Percentiles rank a stretch among this genome's conserved stretches.
phyloP scores from a whole-genome alignment of 345 rosid species.

The Hypericum androsaemum region DNA sequence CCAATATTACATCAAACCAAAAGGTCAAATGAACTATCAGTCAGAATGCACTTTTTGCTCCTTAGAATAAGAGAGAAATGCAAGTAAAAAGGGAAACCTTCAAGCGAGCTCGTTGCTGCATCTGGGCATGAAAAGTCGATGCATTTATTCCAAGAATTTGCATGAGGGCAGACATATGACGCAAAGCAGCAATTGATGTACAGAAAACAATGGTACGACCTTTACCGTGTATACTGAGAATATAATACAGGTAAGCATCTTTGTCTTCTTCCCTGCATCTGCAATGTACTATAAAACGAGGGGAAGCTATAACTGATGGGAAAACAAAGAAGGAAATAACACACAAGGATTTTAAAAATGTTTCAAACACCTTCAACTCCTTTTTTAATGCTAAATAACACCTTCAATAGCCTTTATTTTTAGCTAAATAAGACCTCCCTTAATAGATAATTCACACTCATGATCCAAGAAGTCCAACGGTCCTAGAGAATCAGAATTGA shows the following conservation, averaged over 20 bases:
- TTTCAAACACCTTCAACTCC: no score
- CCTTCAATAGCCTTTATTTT: no score
- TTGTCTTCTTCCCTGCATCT: conserved; percentile 91
- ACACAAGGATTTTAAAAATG: no score
- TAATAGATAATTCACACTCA: no score
- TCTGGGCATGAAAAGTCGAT: conserved; percentile 74
- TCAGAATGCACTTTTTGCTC: no score
- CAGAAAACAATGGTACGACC: conserved; percentile 92
- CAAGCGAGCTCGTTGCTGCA: conserved; percentile 94
- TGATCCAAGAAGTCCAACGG: no score
- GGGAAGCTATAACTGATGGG: background rate
- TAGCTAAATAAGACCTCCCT: no score
- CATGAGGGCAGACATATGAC: conserved; percentile 66
- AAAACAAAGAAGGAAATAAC: no score
- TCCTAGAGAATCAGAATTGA: no score
- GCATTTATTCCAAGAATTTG: conserved; percentile 66
- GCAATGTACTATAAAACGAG: conserved; percentile 7
- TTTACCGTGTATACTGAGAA: conserved; percentile 85
- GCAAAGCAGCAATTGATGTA: conserved; percentile 89
- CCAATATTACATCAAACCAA: no score
- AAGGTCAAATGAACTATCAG: no score
- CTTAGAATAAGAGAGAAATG: background rate
- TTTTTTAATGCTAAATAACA: no score
- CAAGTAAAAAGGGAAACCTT: conserved; percentile 39
- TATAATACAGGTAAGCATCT: conserved; percentile 75